Percentiles rank a stretch among this genome's conserved stretches.
Evolutionary conservation across 1,284 basidiomycete genomes (phyloP).

Genomic region (Leccinum solheimii): DNA sequence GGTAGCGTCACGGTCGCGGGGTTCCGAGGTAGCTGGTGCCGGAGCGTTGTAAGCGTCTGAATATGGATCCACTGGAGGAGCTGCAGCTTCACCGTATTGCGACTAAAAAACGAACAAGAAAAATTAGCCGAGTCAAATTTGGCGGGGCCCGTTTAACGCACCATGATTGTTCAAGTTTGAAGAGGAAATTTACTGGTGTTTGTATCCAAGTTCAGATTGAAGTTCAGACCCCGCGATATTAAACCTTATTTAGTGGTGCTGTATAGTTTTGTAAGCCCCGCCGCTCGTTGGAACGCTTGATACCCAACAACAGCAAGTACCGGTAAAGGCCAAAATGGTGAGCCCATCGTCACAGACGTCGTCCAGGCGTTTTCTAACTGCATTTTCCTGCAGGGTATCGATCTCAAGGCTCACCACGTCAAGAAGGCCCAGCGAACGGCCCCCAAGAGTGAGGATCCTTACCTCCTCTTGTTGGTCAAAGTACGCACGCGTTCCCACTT

Average conservation of each 20-base stretch:
- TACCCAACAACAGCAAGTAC: constrained; percentile 40
- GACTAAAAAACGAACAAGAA: constrained; percentile 15
- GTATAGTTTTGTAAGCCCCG: constrained; percentile 60
- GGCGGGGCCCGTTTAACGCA: constrained; percentile 36
- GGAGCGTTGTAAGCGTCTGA: constrained; percentile 76
- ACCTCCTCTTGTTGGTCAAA: constrained; percentile 98
- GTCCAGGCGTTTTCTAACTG: constrained; percentile 21
- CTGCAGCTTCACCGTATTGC: constrained; percentile 63
- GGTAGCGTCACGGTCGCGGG: constrained; percentile 47
- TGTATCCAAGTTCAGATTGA: constrained; percentile 34
- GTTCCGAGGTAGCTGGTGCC: constrained; percentile 47
- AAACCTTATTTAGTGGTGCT: constrained; percentile 38
- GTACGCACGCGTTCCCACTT: constrained; percentile 44
- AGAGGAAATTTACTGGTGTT: constrained; percentile 46
- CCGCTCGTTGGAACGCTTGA: constrained; percentile 36
- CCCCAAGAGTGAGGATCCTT: constrained; percentile 98
- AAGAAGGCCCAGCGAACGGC: constrained; percentile 95
- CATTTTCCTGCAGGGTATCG: constrained; percentile 79
- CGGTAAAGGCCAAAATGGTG: constrained; percentile 75
- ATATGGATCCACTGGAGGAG: constrained; percentile 72
- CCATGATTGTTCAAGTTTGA: constrained; percentile 63
- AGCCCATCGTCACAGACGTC: constrained; percentile 47
- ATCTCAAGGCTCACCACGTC: constrained; percentile 97
- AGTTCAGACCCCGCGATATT: constrained; percentile 38
- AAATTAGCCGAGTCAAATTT: background rate